Evolutionary conservation across 257 asterid species (phyloP).

Genomic region (Hygrophila difformis): DNA sequence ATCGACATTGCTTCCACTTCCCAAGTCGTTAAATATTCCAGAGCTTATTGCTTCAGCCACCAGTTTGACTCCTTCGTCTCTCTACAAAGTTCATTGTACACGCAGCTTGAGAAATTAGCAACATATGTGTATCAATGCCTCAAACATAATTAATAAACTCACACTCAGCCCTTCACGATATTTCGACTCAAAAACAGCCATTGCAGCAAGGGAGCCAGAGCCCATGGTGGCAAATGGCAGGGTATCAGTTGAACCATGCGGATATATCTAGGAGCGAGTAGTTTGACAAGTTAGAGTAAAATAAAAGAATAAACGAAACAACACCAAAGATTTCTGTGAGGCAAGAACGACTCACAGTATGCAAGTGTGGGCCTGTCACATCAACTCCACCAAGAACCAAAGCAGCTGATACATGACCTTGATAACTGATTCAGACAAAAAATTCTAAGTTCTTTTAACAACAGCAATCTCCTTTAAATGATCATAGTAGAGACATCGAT

Average conservation of each 20-base stretch:
- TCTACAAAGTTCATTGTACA: conserved; percentile 22
- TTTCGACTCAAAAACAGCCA: conserved; percentile 66
- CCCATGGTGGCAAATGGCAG: conserved; percentile 84
- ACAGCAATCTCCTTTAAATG: background rate
- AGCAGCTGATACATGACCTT: conserved; percentile 68
- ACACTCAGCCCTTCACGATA: conserved; percentile 59
- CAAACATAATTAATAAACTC: conserved; percentile 17
- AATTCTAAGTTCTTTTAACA: conserved; percentile 3
- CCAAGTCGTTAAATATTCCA: conserved; percentile 68
- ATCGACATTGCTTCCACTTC: conserved; percentile 81
- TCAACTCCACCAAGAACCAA: conserved; percentile 81
- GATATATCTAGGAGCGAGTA: conserved; percentile 42
- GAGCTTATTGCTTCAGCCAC: conserved; percentile 71
- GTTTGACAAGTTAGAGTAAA: background rate
- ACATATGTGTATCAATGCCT: too few species aligned
- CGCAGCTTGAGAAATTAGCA: background rate
- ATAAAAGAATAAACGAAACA: background rate
- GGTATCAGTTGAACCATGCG: conserved; percentile 75
- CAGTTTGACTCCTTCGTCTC: conserved; percentile 54
- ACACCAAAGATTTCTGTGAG: background rate
- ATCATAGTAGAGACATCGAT: conserved; percentile 5
- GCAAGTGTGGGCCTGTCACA: conserved; percentile 63
- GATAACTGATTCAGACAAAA: conserved; percentile 30
- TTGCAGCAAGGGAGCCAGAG: conserved; percentile 83
- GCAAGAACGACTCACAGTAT: conserved; percentile 40